Evolutionary conservation across 148 eudicot species (phyloP).

Genomic region (Chenopodium suecicum): DNA sequence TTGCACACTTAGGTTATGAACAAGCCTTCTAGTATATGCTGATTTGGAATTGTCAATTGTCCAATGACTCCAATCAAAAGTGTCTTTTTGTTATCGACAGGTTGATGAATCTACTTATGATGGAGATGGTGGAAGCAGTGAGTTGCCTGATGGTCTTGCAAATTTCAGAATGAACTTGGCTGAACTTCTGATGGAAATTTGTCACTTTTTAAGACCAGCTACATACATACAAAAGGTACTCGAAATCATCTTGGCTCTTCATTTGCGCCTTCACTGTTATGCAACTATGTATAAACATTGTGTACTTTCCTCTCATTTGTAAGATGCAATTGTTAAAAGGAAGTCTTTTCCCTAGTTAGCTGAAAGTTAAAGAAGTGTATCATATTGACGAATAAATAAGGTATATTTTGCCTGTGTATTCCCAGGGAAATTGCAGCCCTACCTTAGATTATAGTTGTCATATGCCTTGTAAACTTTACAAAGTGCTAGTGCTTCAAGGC

Average conservation of each 20-base stretch:
- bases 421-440: neutral
- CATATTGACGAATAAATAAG: neutral
- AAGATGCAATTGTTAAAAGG: neutral
- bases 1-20: conserved; percentile 4
- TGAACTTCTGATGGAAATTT: conserved; percentile 89
- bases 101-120: conserved; percentile 66
- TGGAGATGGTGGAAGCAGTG: conserved; percentile 53
- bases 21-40: neutral
- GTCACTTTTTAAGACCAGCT: conserved; percentile 68
- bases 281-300: neutral
- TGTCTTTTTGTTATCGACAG: conserved; percentile 32
- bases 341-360: neutral
- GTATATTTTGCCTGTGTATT: neutral
- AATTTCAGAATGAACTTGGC: conserved; percentile 80
- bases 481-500: neutral
- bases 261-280: conserved; percentile 2
- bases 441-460: neutral
- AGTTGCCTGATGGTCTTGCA: conserved; percentile 78
- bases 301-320: neutral
- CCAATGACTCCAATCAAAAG: neutral
- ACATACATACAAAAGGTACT: conserved; percentile 70
- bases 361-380: neutral
- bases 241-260: neutral
- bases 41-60: neutral
- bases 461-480: neutral